Evolutionary conservation across 139 green algal genomes (phyloP), one percentile per base, ranked within the genome.

Genomic region (Limnomonas spitsbergensis): DNA sequence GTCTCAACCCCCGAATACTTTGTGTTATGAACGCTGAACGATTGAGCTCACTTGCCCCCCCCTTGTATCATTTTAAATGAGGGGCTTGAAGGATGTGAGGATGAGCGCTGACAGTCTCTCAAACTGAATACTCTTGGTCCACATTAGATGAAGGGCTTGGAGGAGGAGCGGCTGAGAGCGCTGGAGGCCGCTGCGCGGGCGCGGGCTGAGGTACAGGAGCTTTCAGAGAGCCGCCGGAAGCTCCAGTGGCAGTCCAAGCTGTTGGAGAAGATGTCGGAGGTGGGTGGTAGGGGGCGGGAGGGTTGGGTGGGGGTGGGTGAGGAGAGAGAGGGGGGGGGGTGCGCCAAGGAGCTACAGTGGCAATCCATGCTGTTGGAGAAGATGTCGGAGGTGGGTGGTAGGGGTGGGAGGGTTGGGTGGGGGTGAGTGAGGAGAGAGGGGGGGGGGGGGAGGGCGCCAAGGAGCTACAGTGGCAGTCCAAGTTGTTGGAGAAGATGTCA

Each of bases 191-290:
- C 87, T 20, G 84, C 87, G 3, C 61, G 78, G 4, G 85, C 87
- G 14, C 54, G 81, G 2, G 71, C 74, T n/a, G 85, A 91, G 81
- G 87, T 88, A 42, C 40, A 73, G 40, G 78, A 86, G 78, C 79
- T 91, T 38, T 75, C 81, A 32, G 82, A 88, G 70, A 84, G 77
- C 39, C 81, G 81, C 31, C 53, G 78, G 27, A 86, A 86, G 79
- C 82, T 91, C 74, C 78, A 88, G 77, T 89, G 84, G 87, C 87
- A 91, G 81, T 85, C 75, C 54, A 85, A 86, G 79, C 81, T 91
- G 80, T 75, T 91, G 71, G 85, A 91, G 70, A 83, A 85, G 34
- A 91, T 91, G 87, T 87, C 79, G 4, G 83, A 91, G 79, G 85
- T 91, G 31, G 32, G 82, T 3, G 67, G 32, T n/a, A 53, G 39